Evolutionary conservation across 768 basidiomycete species (phyloP).

Genomic region (Hericium erinaceus): DNA sequence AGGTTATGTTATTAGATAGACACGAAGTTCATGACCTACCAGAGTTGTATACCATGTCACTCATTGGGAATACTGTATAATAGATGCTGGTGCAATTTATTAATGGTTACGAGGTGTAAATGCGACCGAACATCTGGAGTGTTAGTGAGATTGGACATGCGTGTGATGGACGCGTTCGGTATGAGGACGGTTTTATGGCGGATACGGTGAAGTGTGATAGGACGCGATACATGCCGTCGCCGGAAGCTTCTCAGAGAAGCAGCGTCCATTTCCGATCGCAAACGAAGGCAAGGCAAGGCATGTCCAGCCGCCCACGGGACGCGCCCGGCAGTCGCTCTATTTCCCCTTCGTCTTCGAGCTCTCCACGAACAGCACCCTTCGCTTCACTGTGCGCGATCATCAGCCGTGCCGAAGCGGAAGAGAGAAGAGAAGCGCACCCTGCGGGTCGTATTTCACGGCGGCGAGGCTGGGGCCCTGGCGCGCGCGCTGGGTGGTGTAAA

Average conservation of each 20-base stretch:
- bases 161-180: background rate
- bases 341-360: slow-evolving; percentile 56
- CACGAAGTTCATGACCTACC: no score
- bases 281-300: no score
- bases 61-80: background rate
- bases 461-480: slow-evolving; percentile 71
- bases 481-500: slow-evolving; percentile 76
- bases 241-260: no score
- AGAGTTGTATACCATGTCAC: no score
- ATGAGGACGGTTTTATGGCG: background rate
- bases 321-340: background rate
- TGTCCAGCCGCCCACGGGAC: background rate
- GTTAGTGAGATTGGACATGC: background rate
- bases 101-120: background rate
- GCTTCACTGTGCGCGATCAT: slow-evolving; percentile 38
- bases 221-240: no score
- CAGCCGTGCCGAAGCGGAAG: slow-evolving; percentile 3
- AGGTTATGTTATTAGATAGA: background rate
- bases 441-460: slow-evolving; percentile 88
- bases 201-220: no score
- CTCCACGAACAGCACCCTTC: slow-evolving; percentile 71
- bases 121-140: background rate
- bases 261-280: no score
- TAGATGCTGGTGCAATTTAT: background rate
- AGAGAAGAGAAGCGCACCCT: slow-evolving; percentile 38